phyloP scores from a whole-genome alignment of 2,329 filamentous ascomycete species.

The Pseudogymnoascus sp. region DNA sequence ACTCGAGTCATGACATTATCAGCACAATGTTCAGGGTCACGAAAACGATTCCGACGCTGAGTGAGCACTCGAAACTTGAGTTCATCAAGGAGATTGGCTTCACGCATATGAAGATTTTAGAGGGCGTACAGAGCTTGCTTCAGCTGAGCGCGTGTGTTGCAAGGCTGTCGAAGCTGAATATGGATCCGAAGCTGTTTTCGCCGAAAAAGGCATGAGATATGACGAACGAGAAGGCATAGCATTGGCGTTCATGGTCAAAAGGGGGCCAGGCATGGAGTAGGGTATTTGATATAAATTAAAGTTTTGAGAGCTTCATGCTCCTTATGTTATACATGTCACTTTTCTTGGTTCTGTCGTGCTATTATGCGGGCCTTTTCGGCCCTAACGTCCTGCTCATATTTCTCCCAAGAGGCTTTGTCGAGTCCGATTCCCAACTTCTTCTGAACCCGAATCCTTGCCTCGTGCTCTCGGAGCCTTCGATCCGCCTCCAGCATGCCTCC shows the following conservation, averaged over 20 bases:
- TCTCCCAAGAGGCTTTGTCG: conserved; percentile 62
- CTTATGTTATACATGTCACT: conserved; percentile 8
- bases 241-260: conserved; percentile 11
- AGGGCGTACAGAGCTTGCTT: conserved; percentile 89
- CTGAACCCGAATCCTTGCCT: conserved; percentile 57
- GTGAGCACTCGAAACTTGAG: conserved; percentile 91
- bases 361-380: conserved; percentile 16
- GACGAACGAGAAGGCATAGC: conserved; percentile 28
- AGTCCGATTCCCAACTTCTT: conserved; percentile 46
- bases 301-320: conserved; percentile 15
- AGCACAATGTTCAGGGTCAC: conserved; percentile 99
- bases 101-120: conserved; percentile 98
- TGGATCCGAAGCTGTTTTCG: conserved; percentile 77
- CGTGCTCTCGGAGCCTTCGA: conserved; percentile 57
- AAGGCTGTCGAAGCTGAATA: conserved; percentile 88
- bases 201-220: conserved; percentile 16
- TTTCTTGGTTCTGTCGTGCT: neutral
- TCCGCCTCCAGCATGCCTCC: conserved; percentile 74
- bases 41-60: conserved; percentile 85
- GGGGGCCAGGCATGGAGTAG: neutral
- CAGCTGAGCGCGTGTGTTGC: conserved; percentile 91
- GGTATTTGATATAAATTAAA: conserved; percentile 4
- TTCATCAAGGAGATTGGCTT: conserved; percentile 99
- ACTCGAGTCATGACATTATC: conserved; percentile 98
- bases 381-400: conserved; percentile 50